Conservation (phyloP, 441 rosid species). For the Mallotus japonicus region DNA sequence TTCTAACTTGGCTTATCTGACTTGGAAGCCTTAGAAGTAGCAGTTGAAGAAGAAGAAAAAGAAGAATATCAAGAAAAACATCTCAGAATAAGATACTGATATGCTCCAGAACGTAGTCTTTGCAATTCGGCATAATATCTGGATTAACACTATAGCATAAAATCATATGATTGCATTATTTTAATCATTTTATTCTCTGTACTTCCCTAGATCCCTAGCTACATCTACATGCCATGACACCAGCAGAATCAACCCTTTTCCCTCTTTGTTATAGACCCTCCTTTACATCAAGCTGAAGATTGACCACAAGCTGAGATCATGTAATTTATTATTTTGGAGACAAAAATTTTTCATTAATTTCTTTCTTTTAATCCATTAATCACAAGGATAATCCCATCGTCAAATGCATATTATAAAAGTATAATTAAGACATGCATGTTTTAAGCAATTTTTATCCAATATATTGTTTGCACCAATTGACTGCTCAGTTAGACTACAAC, state of each 20-base stretch:
- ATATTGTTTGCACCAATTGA: background rate
- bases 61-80: background rate
- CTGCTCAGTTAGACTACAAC: background rate
- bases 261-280: background rate
- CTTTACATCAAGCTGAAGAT: too few relatives aligned
- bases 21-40: background rate
- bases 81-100: slow-evolving; percentile 15
- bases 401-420: background rate
- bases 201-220: slow-evolving; percentile 10
- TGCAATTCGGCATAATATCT: background rate
- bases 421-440: too few relatives aligned
- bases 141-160: background rate
- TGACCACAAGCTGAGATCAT: too few relatives aligned
- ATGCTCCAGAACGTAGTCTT: background rate
- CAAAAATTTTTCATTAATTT: background rate
- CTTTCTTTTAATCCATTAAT: background rate
- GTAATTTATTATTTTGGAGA: too few relatives aligned
- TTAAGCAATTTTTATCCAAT: too few relatives aligned
- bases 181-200: background rate
- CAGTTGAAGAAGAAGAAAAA: background rate
- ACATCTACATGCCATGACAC: slow-evolving; percentile 2
- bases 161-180: slow-evolving; percentile 1
- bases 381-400: background rate
- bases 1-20: background rate
- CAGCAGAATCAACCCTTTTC: background rate